Evolutionary conservation across 371 early-diverging fungal genomes (phyloP), one percentile per base, ranked within the genome.

Genomic region (Rhizomucor miehei): DNA sequence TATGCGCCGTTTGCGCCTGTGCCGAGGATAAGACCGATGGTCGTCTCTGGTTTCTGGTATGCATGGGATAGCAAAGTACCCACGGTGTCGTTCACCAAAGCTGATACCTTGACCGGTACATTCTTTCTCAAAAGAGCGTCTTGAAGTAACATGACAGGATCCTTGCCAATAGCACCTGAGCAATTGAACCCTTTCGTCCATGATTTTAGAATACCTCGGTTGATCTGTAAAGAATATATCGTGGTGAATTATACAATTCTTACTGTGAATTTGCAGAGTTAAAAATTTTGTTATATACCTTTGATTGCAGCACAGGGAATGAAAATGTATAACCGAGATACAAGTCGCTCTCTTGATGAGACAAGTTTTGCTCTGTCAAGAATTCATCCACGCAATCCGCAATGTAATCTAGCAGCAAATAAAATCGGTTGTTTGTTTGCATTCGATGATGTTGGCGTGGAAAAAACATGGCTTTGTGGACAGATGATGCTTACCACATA

Each of bases 111-210:
- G 38, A 94, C 81, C 39, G 74, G 88, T 19, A 87, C 65, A 44
- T 82, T 80, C 57, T 88, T 88, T 52, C 89, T 79, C 51, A 82
- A 66, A 52, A 97, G 79, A 14, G 97, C 91, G 17, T 88, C 89
- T 57, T 91, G 91, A n/a, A 97, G 71, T 35, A 93, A 62, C 16
- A 79, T 75, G 20, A 93, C 96, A 9, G 94, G 94, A 67, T 98
- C 95, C 54, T 89, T 86, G 53, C 89, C 92, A 3, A 90, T 87
- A 21, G 89, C 90, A 46, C 90, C 92, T 0, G 83, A 57, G 61
- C 81, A 80, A 6, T 73, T 78, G 70, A 94, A 96, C 10, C 97
- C 96, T 77, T 97, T 98, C 62, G 89, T 94, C 98, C 98, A 98
- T 52, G 79, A 67, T 54, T 90, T 77, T 35, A 96, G 79, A 23